Conservation (phyloP, 495 filamentous ascomycete genomes). For the Aspergillus ellipticus region DNA sequence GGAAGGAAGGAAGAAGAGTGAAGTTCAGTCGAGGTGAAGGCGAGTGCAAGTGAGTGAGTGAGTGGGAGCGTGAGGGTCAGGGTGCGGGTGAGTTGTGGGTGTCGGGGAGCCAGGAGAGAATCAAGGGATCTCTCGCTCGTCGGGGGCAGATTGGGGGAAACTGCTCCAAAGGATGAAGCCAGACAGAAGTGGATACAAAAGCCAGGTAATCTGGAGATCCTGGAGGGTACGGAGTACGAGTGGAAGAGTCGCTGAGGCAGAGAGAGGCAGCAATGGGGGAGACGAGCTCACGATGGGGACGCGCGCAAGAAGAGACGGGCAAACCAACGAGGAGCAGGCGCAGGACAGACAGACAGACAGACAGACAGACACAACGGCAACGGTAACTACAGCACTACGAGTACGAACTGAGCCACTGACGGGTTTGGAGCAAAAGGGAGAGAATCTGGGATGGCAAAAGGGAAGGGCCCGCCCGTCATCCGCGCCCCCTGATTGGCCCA, state of each 20-base stretch:
- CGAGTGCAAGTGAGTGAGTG: background rate
- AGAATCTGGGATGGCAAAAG: background rate
- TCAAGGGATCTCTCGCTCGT: conserved; percentile 16
- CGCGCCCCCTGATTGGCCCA: background rate
- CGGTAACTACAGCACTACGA: background rate
- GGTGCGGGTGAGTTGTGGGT: background rate
- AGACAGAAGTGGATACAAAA: background rate
- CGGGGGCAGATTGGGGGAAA: background rate
- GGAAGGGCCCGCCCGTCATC: background rate
- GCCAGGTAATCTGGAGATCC: background rate
- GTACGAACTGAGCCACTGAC: too few relatives aligned
- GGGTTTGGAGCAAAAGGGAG: too few relatives aligned
- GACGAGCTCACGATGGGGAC: background rate
- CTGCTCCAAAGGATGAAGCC: too few relatives aligned
- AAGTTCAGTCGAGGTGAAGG: too few relatives aligned
- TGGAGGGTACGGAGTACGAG: background rate
- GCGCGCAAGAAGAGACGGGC: conserved; percentile 2
- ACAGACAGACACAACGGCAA: background rate
- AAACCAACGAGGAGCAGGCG: background rate
- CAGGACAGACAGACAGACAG: background rate
- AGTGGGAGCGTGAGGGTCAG: too few relatives aligned
- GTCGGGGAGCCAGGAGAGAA: conserved; percentile 2
- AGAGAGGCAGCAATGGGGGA: background rate
- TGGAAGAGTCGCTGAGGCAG: background rate
- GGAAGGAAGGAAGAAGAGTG: background rate